These are phyloP conservation scores for Penicillium janthinellum DNA, from an alignment of 2,329 filamentous ascomycete genomes.

Conservation along the genomic window DNA sequence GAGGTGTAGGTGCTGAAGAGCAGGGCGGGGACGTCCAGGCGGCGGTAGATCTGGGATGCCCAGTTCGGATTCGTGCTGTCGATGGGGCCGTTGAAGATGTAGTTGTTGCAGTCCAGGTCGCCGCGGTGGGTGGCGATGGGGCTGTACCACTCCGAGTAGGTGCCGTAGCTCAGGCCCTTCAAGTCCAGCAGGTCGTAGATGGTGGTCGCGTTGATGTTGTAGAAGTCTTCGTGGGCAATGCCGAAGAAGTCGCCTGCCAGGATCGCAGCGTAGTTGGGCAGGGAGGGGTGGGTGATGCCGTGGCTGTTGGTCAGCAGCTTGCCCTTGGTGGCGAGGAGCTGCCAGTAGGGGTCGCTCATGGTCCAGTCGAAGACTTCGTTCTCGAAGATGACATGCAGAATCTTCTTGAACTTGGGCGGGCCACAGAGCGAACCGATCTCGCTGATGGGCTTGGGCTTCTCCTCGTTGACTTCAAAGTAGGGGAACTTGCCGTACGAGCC, in stretches of 20 bases:
- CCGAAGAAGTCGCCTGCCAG: conserved; percentile 21
- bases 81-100: conserved; percentile 15
- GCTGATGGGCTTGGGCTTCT: conserved; percentile 1
- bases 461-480: conserved; percentile 5
- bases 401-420: conserved; percentile 14
- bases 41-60: conserved; percentile 15
- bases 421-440: not conserved
- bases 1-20: conserved; percentile 14
- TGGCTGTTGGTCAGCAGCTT: conserved; percentile 14
- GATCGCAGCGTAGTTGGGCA: conserved; percentile 19
- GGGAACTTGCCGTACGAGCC: not conserved
- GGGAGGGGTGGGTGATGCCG: conserved; percentile 17
- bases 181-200: conserved; percentile 20
- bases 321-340: conserved; percentile 16
- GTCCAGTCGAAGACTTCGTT: conserved; percentile 20
- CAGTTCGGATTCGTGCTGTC: conserved; percentile 21
- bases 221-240: conserved; percentile 18
- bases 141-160: conserved; percentile 20
- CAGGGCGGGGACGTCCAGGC: conserved; percentile 18
- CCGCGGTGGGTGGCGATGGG: conserved; percentile 18
- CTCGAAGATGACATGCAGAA: conserved; percentile 18
- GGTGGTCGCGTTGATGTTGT: conserved; percentile 18
- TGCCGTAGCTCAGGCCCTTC: conserved; percentile 11
- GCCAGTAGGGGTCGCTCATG: conserved; percentile 15
- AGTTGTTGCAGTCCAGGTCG: conserved; percentile 20